These are phyloP conservation scores for Lactarius hengduanensis DNA, from an alignment of 768 basidiomycete genomes.

Conservation along the genomic window DNA sequence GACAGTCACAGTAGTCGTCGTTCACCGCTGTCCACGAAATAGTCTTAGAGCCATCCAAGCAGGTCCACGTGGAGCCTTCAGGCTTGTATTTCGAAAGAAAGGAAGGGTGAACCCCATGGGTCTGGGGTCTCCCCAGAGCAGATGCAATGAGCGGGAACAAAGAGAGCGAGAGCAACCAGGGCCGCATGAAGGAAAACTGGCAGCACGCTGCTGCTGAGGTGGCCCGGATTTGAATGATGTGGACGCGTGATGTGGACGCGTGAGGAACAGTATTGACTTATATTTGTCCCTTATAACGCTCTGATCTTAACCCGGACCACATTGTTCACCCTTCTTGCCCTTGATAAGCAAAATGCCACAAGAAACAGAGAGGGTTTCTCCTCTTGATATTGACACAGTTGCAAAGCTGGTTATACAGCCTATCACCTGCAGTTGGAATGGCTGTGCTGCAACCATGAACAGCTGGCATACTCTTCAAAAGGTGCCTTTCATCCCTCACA, in stretches of 20 bases:
- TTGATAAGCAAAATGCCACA: not conserved
- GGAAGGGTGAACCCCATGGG: conserved; percentile 56
- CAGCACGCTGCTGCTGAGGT: conserved; percentile 2
- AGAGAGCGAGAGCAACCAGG: conserved; percentile 9
- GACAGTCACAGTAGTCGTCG: conserved; percentile 94
- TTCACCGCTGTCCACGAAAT: conserved; percentile 84
- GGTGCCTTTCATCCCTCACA: conserved; percentile 3
- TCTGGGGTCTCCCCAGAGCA: conserved; percentile 41
- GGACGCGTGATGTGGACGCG: conserved; percentile 1
- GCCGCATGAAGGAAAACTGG: conserved; percentile 13
- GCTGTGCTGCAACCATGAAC: conserved; percentile 15
- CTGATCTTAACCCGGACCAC: not conserved
- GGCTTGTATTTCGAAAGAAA: conserved; percentile 57
- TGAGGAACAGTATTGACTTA: not conserved
- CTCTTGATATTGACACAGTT: not conserved
- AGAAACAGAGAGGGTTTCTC: not conserved
- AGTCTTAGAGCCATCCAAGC: conserved; percentile 75
- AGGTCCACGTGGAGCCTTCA: conserved; percentile 57
- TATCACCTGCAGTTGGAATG: conserved; percentile 15
- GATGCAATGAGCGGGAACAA: not conserved
- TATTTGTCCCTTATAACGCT: conserved; percentile 4
- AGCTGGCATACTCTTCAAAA: conserved; percentile 19
- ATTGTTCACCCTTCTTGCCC: not conserved
- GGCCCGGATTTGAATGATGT: not conserved
- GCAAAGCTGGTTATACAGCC: conserved; percentile 31